Evolutionary conservation across 306 rosid species (phyloP).

Genomic region (Vigna radiata): DNA sequence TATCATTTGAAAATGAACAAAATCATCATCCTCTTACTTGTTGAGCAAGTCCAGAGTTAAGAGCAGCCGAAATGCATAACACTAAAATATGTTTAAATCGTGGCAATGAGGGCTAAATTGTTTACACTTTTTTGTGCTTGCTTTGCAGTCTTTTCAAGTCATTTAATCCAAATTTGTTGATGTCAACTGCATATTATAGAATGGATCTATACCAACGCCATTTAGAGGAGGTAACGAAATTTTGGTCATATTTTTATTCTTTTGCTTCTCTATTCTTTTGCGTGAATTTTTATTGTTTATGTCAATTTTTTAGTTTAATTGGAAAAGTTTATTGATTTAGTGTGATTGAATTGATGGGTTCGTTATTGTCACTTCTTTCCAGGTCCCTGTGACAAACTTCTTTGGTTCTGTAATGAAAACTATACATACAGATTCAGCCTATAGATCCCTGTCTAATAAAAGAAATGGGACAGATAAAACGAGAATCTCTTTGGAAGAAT

Average conservation of each 20-base stretch:
- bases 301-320: neutral
- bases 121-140: slow-evolving; percentile 35
- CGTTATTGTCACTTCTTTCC: slow-evolving; percentile 39
- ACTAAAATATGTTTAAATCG: slow-evolving; percentile 30
- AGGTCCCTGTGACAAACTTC: slow-evolving; percentile 96
- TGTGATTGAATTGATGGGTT: slow-evolving; percentile 12
- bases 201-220: slow-evolving; percentile 79
- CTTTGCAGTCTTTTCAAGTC: slow-evolving; percentile 85
- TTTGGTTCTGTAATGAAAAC: slow-evolving; percentile 97
- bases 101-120: slow-evolving; percentile 34
- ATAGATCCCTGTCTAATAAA: slow-evolving; percentile 51
- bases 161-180: slow-evolving; percentile 79
- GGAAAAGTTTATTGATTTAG: slow-evolving; percentile 1
- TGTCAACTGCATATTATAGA: slow-evolving; percentile 89
- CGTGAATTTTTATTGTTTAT: neutral
- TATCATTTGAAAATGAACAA: slow-evolving; percentile 12
- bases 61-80: neutral
- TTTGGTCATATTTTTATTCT: slow-evolving; percentile 37
- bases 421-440: slow-evolving; percentile 90
- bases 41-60: slow-evolving; percentile 20
- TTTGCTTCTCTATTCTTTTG: neutral
- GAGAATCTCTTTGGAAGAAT: slow-evolving; percentile 45
- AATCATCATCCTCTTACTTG: slow-evolving; percentile 13
- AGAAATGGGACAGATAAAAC: slow-evolving; percentile 31
- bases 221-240: slow-evolving; percentile 74